Conservation (phyloP, 352 stramenopile species). For the Globisporangium barbulae region DNA sequence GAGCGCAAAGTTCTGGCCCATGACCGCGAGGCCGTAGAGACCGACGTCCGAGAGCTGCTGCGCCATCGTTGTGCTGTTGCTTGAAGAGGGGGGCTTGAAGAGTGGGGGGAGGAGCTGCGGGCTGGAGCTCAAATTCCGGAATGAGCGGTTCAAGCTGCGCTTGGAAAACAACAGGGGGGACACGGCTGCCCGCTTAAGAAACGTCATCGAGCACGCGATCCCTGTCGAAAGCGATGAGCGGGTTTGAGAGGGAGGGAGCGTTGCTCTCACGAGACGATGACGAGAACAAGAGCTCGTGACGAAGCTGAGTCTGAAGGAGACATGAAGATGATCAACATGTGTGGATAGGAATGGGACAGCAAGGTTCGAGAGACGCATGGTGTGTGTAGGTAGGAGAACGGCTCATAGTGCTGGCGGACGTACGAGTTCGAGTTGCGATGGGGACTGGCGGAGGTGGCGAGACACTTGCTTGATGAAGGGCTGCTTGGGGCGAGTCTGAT, state of each 20-base stretch:
- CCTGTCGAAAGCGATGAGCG: conserved; percentile 18
- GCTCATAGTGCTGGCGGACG: not conserved
- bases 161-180: not conserved
- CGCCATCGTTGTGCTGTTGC: conserved; percentile 27
- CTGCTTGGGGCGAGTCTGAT: conserved; percentile 8
- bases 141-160: conserved; percentile 17
- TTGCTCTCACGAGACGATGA: not conserved
- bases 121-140: conserved; percentile 27
- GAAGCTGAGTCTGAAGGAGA: not conserved
- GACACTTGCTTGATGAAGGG: not conserved
- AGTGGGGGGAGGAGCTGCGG: conserved; percentile 4
- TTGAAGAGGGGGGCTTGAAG: conserved; percentile 5
- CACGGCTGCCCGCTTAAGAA: not conserved
- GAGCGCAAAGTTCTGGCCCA: conserved; percentile 99
- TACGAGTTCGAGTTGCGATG: no score
- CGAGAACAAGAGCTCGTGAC: conserved; percentile 1
- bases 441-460: not conserved
- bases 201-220: conserved; percentile 1
- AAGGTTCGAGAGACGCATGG: not conserved
- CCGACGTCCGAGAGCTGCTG: conserved; percentile 75
- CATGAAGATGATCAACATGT: conserved; percentile 1
- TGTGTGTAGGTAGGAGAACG: not conserved
- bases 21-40: conserved; percentile 91
- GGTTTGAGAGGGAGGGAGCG: not conserved
- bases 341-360: not conserved